These are phyloP conservation scores for Pelargonium fulgidum DNA, from an alignment of 441 rosid genomes.

Conservation along the genomic window DNA sequence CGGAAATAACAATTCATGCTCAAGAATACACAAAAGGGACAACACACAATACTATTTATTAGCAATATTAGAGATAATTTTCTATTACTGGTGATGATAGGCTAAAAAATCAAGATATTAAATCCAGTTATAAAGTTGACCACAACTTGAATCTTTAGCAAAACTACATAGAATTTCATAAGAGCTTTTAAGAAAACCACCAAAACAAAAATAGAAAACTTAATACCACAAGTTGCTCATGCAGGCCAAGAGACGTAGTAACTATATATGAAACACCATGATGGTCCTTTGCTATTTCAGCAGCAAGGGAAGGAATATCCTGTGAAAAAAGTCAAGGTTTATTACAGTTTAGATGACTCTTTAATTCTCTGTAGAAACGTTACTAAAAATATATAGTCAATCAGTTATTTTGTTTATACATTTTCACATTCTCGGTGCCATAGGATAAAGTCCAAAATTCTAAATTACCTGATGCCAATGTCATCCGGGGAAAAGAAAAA, in stretches of 20 bases:
- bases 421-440: background rate
- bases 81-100: too few relatives aligned
- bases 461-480: constrained; percentile 79
- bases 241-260: constrained; percentile 89
- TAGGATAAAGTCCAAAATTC: background rate
- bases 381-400: background rate
- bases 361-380: constrained; percentile 2
- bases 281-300: constrained; percentile 85
- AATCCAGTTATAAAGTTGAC: too few relatives aligned
- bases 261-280: constrained; percentile 56
- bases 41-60: too few relatives aligned
- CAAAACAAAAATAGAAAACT: constrained; percentile 7
- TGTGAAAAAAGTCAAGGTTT: constrained; percentile 21
- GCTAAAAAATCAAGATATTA: background rate
- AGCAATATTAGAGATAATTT: too few relatives aligned
- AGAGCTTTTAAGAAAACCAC: background rate
- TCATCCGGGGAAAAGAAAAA: constrained; percentile 85
- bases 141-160: background rate
- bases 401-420: background rate
- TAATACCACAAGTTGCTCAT: constrained; percentile 72
- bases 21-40: too few relatives aligned
- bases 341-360: constrained; percentile 12
- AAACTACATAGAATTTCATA: too few relatives aligned
- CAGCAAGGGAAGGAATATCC: constrained; percentile 80
- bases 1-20: too few relatives aligned